Base-by-base conservation (phyloP, 2,329 filamentous ascomycete genomes). In the Coniochaeta hoffmannii region DNA sequence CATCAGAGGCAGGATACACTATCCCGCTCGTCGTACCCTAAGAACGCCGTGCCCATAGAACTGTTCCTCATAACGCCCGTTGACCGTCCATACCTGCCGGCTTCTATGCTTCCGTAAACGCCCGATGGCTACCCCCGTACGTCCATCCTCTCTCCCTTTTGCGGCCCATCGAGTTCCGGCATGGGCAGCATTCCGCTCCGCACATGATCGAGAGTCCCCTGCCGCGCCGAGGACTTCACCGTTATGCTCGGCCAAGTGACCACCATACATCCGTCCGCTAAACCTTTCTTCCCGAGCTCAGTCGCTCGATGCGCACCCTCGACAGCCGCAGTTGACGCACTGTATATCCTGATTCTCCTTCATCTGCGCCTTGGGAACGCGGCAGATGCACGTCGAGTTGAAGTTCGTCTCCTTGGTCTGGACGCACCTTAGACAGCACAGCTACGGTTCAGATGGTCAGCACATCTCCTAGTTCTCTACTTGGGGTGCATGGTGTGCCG, bases 361-460 rank as follows among this genome's bases (percentile, higher is more conserved):
- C 67, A 99, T 74, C 70, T 95, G 84, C 31, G 90, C 87, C 68
- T 88, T 87, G 1, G 94, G 94, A 53, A 99, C 93, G 53, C 94
- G 89, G 71, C 94, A 99, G 66, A 99, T 94, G 70, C 94, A 99
- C 1, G 93, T 99, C 61, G 90, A 89, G 71, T 93, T 94, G 77
- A 97, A 99, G 72, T 99, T 99, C 30, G 94, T 99, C 78, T 99
- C 94, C 73, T 97, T 97, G n/a, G 94, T 97, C 73, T 99, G 94
- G 56, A 99, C 93, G 72, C 94, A 99, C 59, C 92, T 85, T 55
- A 97, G 78, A 71, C 94, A 99, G 73, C 94, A 99, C 44, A 99
- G 76, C 89, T 94, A 66, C 32, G 54, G 19, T n/a, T 24, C 49
- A 31, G 5, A 2, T 52, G 10, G 56, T 71, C 57, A 74, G 66